phyloP scores from a whole-genome alignment of 345 rosid species.

The Theobroma cacao region DNA sequence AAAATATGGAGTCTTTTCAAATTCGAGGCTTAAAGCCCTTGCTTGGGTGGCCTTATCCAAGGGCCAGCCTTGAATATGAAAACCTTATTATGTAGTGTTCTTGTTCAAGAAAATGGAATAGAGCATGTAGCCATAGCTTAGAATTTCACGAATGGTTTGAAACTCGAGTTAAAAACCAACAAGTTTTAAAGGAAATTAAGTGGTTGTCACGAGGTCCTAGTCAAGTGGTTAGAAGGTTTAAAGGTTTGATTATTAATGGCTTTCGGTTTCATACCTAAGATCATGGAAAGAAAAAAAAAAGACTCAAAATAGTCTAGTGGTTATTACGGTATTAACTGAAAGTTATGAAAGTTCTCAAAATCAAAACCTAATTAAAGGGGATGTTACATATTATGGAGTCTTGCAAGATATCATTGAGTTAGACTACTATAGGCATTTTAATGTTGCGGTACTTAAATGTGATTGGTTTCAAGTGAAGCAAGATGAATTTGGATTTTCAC shows the following conservation, averaged over 20 bases:
- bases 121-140: neutral
- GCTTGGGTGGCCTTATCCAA: too few species aligned
- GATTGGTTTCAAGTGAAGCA: neutral
- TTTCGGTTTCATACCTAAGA: neutral
- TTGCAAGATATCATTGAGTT: neutral
- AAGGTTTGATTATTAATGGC: neutral
- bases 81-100: neutral
- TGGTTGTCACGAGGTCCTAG: neutral
- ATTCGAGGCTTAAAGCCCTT: too few species aligned
- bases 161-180: neutral
- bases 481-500: too few species aligned
- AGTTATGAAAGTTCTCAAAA: too few species aligned
- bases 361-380: too few species aligned
- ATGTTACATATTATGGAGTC: neutral
- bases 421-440: neutral
- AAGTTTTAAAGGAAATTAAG: neutral
- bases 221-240: neutral
- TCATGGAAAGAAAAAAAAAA: neutral
- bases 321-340: neutral
- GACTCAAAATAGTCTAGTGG: neutral
- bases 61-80: too few species aligned
- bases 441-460: neutral
- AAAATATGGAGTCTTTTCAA: too few species aligned
- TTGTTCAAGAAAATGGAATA: neutral
- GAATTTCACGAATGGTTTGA: neutral